Conservation (phyloP, 2,329 filamentous ascomycete species). For the Neonectria sp. region DNA sequence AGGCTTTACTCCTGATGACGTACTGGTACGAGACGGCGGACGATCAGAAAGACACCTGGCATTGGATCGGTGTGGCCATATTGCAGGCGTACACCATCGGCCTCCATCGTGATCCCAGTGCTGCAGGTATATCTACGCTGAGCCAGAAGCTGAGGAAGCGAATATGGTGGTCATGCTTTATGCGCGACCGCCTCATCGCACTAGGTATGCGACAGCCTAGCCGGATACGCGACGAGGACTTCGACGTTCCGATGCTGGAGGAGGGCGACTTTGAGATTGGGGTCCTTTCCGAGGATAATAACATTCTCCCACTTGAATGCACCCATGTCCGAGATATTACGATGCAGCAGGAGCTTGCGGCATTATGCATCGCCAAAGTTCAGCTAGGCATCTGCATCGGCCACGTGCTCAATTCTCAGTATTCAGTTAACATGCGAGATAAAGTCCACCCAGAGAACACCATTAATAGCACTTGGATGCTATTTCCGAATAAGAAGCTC, state of each 20-base stretch:
- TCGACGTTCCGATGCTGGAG: constrained; percentile 90
- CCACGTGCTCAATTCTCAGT: constrained; percentile 89
- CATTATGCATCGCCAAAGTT: constrained; percentile 92
- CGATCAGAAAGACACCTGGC: constrained; percentile 97
- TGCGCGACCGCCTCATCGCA: constrained; percentile 92
- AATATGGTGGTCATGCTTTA: constrained; percentile 98
- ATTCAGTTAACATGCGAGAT: constrained; percentile 89
- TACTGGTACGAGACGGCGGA: constrained; percentile 98
- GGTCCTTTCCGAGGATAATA: constrained; percentile 75
- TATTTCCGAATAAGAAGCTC: constrained; percentile 89
- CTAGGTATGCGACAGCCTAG: constrained; percentile 94
- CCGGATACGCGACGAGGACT: constrained; percentile 92
- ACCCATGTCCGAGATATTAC: constrained; percentile 77
- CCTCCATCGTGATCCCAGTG: constrained; percentile 86
- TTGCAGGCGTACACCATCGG: constrained; percentile 95
- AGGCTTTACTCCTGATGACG: constrained; percentile 91
- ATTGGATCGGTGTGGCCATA: constrained; percentile 85
- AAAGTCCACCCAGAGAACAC: constrained; percentile 83
- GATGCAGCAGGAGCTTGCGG: constrained; percentile 83
- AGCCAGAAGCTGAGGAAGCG: constrained; percentile 91
- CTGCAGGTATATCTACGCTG: constrained; percentile 79
- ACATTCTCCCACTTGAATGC: constrained; percentile 79
- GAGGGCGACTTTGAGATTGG: constrained; percentile 88
- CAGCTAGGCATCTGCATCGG: constrained; percentile 92
- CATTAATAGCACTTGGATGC: constrained; percentile 85